Conservation (phyloP, 2,329 filamentous ascomycete species). For the Penicillium sp. region DNA sequence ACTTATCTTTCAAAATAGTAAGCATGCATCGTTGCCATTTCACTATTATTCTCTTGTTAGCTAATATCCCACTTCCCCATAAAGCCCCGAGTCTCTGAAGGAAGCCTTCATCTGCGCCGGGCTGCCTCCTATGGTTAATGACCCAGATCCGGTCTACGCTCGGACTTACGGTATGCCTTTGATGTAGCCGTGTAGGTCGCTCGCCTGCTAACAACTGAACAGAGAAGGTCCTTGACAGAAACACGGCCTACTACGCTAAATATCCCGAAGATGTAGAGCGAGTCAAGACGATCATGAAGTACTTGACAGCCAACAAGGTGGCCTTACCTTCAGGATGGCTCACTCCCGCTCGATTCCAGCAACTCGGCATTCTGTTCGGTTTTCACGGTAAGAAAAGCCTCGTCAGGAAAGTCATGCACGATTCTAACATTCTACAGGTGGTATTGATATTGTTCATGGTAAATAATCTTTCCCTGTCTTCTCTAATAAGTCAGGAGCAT, state of each 20-base stretch:
- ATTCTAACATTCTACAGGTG: slow-evolving; percentile 46
- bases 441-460: slow-evolving; percentile 71
- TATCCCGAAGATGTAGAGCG: slow-evolving; percentile 74
- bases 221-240: slow-evolving; percentile 68
- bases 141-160: slow-evolving; percentile 72
- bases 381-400: slow-evolving; percentile 57
- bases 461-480: slow-evolving; percentile 11
- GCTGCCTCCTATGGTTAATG: slow-evolving; percentile 70
- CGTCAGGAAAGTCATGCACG: background rate
- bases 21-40: slow-evolving; percentile 19
- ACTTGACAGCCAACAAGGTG: slow-evolving; percentile 64
- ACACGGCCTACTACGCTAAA: slow-evolving; percentile 77
- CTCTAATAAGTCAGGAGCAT: background rate
- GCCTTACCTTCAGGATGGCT: slow-evolving; percentile 68
- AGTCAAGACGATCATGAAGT: slow-evolving; percentile 65
- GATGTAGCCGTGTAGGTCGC: background rate
- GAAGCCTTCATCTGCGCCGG: slow-evolving; percentile 87
- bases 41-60: background rate
- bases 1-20: slow-evolving; percentile 78
- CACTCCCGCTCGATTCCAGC: slow-evolving; percentile 72
- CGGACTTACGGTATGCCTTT: slow-evolving; percentile 58
- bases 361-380: slow-evolving; percentile 76
- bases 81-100: slow-evolving; percentile 67
- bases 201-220: slow-evolving; percentile 11
- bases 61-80: background rate